Conservation (phyloP, 2,329 filamentous ascomycete species). For the Diaporthe sp. region DNA sequence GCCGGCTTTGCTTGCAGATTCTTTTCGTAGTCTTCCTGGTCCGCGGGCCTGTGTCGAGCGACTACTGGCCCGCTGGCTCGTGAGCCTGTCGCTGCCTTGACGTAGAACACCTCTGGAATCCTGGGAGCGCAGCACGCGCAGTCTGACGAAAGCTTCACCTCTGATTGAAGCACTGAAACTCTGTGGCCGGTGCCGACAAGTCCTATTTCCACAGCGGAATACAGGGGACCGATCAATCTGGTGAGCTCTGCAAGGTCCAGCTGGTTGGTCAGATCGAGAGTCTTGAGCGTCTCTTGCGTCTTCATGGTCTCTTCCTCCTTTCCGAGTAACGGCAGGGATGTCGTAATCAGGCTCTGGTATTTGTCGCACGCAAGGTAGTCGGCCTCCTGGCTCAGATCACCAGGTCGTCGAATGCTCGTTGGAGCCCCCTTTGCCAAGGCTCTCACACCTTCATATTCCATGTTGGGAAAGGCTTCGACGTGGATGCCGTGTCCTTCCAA, state of each 20-base stretch:
- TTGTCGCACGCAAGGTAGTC: conserved; percentile 16
- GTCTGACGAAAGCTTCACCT: conserved; percentile 6
- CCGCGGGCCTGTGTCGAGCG: conserved; percentile 19
- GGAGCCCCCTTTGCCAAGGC: conserved; percentile 29
- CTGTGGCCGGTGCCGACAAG: conserved; percentile 20
- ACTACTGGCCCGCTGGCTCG: conserved; percentile 1
- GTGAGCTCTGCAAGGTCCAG: conserved; percentile 39
- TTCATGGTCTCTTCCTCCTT: neutral
- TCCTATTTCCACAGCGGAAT: conserved; percentile 33
- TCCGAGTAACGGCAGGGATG: conserved; percentile 37
- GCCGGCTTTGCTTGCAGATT: conserved; percentile 21
- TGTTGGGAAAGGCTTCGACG: conserved; percentile 17
- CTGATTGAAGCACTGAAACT: conserved; percentile 8
- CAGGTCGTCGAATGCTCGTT: conserved; percentile 3
- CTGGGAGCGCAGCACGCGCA: conserved; percentile 26
- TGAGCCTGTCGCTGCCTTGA: neutral
- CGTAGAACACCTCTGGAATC: conserved; percentile 23
- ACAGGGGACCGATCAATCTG: conserved; percentile 34
- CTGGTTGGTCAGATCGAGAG: conserved; percentile 36
- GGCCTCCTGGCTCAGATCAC: neutral
- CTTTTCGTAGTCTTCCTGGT: conserved; percentile 18
- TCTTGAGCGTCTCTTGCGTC: conserved; percentile 17
- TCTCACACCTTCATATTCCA: neutral
- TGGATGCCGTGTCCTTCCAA: neutral
- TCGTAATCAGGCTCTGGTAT: conserved; percentile 36